These are phyloP conservation scores for Elymus sibiricus DNA, from an alignment of 176 grass and related monocot genomes.

Conservation along the genomic window DNA sequence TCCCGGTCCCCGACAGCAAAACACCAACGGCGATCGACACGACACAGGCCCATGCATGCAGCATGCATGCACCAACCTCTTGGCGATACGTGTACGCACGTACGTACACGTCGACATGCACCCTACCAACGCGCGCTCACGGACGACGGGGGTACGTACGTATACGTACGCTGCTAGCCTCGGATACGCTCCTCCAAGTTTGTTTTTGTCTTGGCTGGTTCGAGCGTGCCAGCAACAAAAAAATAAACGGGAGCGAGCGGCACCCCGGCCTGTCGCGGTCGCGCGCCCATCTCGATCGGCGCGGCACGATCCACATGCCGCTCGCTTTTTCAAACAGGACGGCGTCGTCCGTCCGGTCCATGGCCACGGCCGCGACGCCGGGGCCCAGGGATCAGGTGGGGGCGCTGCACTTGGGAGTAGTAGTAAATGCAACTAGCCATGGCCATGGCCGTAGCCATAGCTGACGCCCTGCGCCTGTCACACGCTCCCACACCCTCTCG, in stretches of 20 bases:
- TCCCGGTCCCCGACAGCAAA: slow-evolving; percentile 7
- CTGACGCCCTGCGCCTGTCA: not conserved
- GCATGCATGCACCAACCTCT: not conserved
- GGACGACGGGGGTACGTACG: not conserved
- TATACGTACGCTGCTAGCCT: not conserved
- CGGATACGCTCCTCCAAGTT: not conserved
- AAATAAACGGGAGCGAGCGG: not conserved
- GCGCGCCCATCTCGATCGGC: not conserved
- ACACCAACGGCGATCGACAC: not conserved
- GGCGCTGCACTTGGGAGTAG: not conserved
- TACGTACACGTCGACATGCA: not conserved
- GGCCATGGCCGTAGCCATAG: not conserved
- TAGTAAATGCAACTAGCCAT: slow-evolving; percentile 8
- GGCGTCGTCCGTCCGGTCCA: not conserved
- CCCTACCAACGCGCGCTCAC: not conserved
- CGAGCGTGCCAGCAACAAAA: not conserved
- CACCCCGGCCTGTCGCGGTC: not conserved
- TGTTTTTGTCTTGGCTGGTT: not conserved
- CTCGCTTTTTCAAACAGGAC: not conserved
- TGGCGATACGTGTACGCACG: not conserved
- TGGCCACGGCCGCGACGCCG: not conserved
- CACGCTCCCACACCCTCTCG: not conserved
- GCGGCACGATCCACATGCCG: not conserved
- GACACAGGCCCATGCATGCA: not conserved
- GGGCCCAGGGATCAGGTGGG: not conserved